Conservation (phyloP, 805 yeast genomes). For the Suhomyces prunicola region DNA sequence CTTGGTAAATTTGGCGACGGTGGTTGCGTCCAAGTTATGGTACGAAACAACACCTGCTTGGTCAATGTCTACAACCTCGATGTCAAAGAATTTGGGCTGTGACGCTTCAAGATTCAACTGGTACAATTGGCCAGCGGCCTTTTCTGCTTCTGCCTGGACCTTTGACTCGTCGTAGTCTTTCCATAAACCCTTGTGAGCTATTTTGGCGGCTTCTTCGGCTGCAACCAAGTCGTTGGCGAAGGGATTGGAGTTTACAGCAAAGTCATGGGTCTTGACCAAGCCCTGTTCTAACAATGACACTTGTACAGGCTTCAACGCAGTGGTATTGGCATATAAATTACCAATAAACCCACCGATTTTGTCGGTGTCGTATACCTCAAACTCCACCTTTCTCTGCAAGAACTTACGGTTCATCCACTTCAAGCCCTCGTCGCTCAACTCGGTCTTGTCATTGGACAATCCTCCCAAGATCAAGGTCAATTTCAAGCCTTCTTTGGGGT, state of each 20-base stretch:
- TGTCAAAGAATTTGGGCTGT: constrained; percentile 48
- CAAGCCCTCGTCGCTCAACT: constrained; percentile 47
- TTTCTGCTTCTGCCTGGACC: constrained; percentile 31
- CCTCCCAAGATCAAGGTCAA: constrained; percentile 78
- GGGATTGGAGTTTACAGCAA: constrained; percentile 58
- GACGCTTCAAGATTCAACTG: constrained; percentile 20
- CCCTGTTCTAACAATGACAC: constrained; percentile 58
- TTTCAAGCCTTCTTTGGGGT: constrained; percentile 70
- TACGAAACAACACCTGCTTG: constrained; percentile 43
- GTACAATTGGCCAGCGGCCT: constrained; percentile 15
- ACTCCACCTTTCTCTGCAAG: constrained; percentile 69
- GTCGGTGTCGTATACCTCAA: constrained; percentile 68
- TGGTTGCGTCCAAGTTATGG: constrained; percentile 41
- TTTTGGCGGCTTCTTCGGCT: constrained; percentile 63
- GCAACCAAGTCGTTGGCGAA: constrained; percentile 50
- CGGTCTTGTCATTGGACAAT: constrained; percentile 42
- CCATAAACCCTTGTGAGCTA: constrained; percentile 65
- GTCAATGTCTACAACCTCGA: constrained; percentile 51
- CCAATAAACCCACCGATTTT: constrained; percentile 82
- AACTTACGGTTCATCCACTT: constrained; percentile 51
- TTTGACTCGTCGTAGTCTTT: constrained; percentile 45
- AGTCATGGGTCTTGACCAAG: constrained; percentile 59
- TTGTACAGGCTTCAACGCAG: constrained; percentile 52
- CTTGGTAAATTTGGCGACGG: constrained; percentile 32
- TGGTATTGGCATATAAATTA: constrained; percentile 52